Base-by-base conservation (phyloP, 2,329 filamentous ascomycete species). In the Dryadomyces quercivorus region DNA sequence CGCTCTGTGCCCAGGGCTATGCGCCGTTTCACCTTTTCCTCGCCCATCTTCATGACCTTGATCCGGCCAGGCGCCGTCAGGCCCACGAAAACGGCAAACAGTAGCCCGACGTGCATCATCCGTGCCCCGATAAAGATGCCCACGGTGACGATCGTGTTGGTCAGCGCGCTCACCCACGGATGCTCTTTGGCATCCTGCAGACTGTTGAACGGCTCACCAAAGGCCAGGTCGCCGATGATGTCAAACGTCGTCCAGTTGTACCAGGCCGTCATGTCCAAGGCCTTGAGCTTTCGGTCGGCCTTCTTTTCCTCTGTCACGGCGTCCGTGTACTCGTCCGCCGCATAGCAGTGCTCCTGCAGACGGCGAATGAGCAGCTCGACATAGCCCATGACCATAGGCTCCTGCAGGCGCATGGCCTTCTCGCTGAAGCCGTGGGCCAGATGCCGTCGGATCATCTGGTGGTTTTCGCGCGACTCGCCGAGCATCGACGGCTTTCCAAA, bases 171-270 rank as follows among this genome's bases (percentile, higher is more conserved):
- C 9, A 63, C 59, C 63, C 66, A 66, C 34, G 61, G 61, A 34
- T 59, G 51, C 18, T 59, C 60, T 40, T 20, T 40, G 55, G 63
- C 64, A 18, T 60, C 57, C 38, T 65, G 56, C 13, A 70, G 58
- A 54, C 63, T 64, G 10, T 63, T 62, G 55, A 71, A 72, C 0
- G 69, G 65, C 54, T 72, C 68, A 1, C 70, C 72, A 57, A 74
- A 74, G 0, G 71, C 66, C 50, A 75, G 63, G 56, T 74, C 71
- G 21, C 70, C 70, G 47, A 70, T 65, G 31, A 71, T 62, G 59
- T 70, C 69, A 55, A 71, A 70, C 0, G 68, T 65, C 1, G 64
- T 57, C 58, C 61, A 69, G 52, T 66, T 67, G 59, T 60, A 53
- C 51, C 51, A 53, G 2, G 48, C 21, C 5, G 5, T 20, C 54